phyloP scores from a whole-genome alignment of 805 yeast genomes.

The Zygosaccharomyces bailii region DNA sequence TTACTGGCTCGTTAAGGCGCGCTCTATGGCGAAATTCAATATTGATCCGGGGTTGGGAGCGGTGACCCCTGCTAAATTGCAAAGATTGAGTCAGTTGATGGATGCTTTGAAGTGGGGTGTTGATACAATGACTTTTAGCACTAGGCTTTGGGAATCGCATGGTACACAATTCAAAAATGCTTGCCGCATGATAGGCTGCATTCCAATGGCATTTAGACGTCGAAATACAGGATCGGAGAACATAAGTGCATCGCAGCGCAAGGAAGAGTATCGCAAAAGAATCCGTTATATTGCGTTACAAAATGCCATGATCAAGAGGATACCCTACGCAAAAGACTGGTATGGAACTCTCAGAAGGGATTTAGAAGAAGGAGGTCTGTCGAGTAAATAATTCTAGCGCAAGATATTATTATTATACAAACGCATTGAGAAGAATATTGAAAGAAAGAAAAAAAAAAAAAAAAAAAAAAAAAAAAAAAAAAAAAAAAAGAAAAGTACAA shows the following conservation, averaged over 20 bases:
- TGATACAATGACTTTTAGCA: constrained; percentile 10
- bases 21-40: constrained; percentile 29
- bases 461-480: constrained; percentile 2
- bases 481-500: not conserved
- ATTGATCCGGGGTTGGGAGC: constrained; percentile 8
- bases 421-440: too few relatives aligned
- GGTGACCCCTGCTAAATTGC: constrained; percentile 7
- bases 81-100: constrained; percentile 8
- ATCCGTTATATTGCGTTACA: constrained; percentile 26
- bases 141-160: constrained; percentile 12
- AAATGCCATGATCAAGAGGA: constrained; percentile 31
- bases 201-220: constrained; percentile 16
- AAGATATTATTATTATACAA: too few relatives aligned
- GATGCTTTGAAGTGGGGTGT: constrained; percentile 11
- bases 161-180: constrained; percentile 14
- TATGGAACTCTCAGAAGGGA: constrained; percentile 34
- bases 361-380: constrained; percentile 25
- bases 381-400: constrained; percentile 1
- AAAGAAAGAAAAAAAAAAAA: not conserved
- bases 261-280: constrained; percentile 18
- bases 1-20: constrained; percentile 26
- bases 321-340: constrained; percentile 35
- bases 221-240: not conserved
- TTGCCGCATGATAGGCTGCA: constrained; percentile 26
- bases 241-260: constrained; percentile 9